Evolutionary conservation across 441 rosid species (phyloP).

Genomic region (Populus hybrid): DNA sequence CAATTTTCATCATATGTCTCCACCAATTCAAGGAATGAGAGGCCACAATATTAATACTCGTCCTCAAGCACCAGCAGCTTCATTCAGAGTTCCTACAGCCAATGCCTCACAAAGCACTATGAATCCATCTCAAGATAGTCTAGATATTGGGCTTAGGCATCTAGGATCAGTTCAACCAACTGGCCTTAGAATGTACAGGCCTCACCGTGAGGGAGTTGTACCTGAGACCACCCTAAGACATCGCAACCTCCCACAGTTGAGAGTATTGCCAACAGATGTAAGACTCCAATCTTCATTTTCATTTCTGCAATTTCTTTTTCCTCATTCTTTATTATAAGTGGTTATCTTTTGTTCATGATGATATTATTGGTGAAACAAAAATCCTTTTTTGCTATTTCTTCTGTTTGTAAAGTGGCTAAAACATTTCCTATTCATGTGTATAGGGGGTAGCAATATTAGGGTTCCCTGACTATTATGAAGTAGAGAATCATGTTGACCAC

Average conservation of each 20-base stretch:
- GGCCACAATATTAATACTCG: slow-evolving; percentile 42
- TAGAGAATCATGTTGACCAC: slow-evolving; percentile 50
- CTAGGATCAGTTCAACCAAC: slow-evolving; percentile 46
- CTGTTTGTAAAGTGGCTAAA: slow-evolving; percentile 12
- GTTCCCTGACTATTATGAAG: slow-evolving; percentile 48
- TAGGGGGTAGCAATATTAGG: slow-evolving; percentile 72
- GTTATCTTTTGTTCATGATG: slow-evolving; percentile 1
- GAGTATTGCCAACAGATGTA: slow-evolving; percentile 63
- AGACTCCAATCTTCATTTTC: slow-evolving; percentile 4
- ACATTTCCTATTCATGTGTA: slow-evolving; percentile 13
- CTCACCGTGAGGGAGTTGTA: slow-evolving; percentile 39
- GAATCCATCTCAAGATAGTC: slow-evolving; percentile 42
- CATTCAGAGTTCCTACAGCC: slow-evolving; percentile 35
- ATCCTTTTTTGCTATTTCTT: not conserved
- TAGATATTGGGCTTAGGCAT: slow-evolving; percentile 50
- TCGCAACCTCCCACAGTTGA: slow-evolving; percentile 47
- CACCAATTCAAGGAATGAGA: slow-evolving; percentile 58
- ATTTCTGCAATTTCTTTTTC: slow-evolving; percentile 18
- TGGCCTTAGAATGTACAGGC: slow-evolving; percentile 47
- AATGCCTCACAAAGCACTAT: slow-evolving; percentile 36
- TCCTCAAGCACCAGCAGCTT: slow-evolving; percentile 51
- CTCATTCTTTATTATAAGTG: slow-evolving; percentile 1
- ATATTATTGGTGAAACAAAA: not conserved
- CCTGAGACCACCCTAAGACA: slow-evolving; percentile 42
- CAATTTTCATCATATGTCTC: slow-evolving; percentile 40